Evolutionary conservation across 805 yeast species (phyloP), one percentile per base, ranked within the genome.

Genomic region (Candida railenensis): DNA sequence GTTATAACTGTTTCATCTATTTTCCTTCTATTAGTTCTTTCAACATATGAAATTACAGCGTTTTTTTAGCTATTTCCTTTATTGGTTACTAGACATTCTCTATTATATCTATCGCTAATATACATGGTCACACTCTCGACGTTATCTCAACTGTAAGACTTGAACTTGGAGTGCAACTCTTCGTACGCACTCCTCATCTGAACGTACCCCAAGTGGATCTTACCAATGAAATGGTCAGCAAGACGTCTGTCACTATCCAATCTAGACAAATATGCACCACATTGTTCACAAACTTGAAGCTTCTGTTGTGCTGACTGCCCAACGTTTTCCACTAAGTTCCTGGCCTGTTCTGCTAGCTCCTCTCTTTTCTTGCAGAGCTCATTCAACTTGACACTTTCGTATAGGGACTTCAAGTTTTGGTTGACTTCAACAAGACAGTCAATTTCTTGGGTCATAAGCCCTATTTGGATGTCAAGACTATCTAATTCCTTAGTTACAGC

Each of bases 271-370:
- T 85, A 89, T 0, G 96, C 96, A 1, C 96, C 96, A 66, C 98
- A 91, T 1, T 81, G 82, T 52, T 81, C 87, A 65, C 98, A 91
- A 1, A 89, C 96, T 63, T 90, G 97, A 40, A 91, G 71, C 62
- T 89, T 88, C 57, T 91, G 97, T 58, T 87, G 96, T 1, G 94
- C 89, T 11, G 90, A 79, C 54, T 88, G 92, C 2, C 95, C 94
- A 5, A 85, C 74, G 57, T 81, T 83, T 47, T 88, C 96, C 12
- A 83, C 77, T 4, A 86, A 65, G 21, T 71, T 74, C 37, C 85
- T 67, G 3, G 86, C 82, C 42, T 75, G 77, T 44, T 77, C 79
- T 1, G 84, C 80, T 15, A 82, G 66, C 16, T 61, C 59, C 22
- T 74, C 79, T 53, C 90, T 69, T 52, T 79, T 76, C 34, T 67